Conservation (phyloP, 2,329 filamentous ascomycete species). For the Ophiostoma australiae region DNA sequence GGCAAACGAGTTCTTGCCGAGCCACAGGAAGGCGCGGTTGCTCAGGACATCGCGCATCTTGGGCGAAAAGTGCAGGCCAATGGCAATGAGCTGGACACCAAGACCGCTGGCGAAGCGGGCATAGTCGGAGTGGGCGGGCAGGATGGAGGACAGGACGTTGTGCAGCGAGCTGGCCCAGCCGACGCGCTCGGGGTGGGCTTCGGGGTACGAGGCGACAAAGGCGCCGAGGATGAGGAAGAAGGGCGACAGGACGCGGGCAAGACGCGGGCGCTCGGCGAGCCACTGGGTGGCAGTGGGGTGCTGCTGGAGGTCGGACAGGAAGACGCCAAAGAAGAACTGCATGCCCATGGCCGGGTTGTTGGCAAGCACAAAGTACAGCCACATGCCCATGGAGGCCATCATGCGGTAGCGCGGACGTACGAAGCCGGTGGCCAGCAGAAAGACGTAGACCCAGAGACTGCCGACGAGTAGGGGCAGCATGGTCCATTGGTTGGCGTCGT, state of each 20-base stretch:
- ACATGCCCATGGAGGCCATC: conserved; percentile 43
- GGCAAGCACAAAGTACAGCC: conserved; percentile 46
- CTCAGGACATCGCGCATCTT: conserved; percentile 49
- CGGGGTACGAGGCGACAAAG: conserved; percentile 56
- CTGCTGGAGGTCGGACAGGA: conserved; percentile 56
- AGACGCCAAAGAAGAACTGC: conserved; percentile 59
- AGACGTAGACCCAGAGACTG: conserved; percentile 51
- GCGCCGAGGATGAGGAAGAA: conserved; percentile 50
- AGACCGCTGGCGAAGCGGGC: conserved; percentile 40
- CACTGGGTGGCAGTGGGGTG: conserved; percentile 46
- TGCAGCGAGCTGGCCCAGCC: conserved; percentile 50
- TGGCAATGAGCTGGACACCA: conserved; percentile 41
- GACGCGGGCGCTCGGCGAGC: conserved; percentile 42
- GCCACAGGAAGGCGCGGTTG: conserved; percentile 53
- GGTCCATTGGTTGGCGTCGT: conserved; percentile 57
- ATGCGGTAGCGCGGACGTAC: conserved; percentile 48
- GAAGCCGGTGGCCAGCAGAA: conserved; percentile 48
- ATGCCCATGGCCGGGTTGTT: conserved; percentile 44
- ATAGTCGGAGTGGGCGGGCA: conserved; percentile 45
- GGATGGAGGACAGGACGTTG: conserved; percentile 41
- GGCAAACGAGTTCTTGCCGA: conserved; percentile 60
- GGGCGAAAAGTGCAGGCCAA: conserved; percentile 51
- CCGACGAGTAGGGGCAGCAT: conserved; percentile 51
- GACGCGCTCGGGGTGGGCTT: conserved; percentile 49
- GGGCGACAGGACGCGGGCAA: conserved; percentile 42